Evolutionary conservation across 805 yeast species (phyloP).

Genomic region (Zygotorulaspora chibaensis): DNA sequence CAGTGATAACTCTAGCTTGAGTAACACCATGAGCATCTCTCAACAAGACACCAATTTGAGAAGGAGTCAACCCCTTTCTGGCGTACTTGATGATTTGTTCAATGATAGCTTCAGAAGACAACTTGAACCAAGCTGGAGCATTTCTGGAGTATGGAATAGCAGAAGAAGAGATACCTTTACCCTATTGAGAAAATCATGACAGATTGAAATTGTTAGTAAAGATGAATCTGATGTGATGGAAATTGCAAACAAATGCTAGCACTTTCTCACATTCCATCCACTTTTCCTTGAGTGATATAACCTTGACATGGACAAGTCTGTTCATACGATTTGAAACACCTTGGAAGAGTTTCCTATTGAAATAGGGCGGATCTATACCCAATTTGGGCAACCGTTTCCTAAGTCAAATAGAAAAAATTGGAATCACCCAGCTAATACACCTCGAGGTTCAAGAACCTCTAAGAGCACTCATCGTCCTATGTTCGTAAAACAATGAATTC

Average conservation of each 20-base stretch:
- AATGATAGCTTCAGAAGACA: slow-evolving; percentile 88
- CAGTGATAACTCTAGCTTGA: slow-evolving; percentile 95
- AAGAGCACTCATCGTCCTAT: slow-evolving; percentile 6
- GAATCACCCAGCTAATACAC: slow-evolving; percentile 37
- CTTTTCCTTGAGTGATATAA: neutral
- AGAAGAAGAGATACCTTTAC: slow-evolving; percentile 99
- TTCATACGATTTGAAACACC: too few relatives aligned
- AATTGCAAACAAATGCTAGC: neutral
- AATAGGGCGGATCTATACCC: too few relatives aligned
- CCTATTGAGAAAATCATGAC: slow-evolving; percentile 44
- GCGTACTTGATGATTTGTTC: slow-evolving; percentile 99
- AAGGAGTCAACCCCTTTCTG: slow-evolving; percentile 99
- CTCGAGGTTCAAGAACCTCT: slow-evolving; percentile 17
- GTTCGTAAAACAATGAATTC: slow-evolving; percentile 1
- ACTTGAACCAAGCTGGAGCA: slow-evolving; percentile 99
- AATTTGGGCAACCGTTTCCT: too few relatives aligned
- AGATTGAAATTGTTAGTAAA: slow-evolving; percentile 14
- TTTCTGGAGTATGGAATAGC: slow-evolving; percentile 99
- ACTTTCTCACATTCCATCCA: neutral
- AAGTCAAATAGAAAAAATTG: slow-evolving; percentile 15
- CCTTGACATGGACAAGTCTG: too few relatives aligned
- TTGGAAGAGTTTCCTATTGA: too few relatives aligned
- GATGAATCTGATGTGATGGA: neutral
- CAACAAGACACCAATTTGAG: slow-evolving; percentile 98
- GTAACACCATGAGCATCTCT: slow-evolving; percentile 99